A percentile compares a stretch with the other conserved stretches of the same genome.
These are phyloP conservation scores for Dillenia turbinata DNA, from an alignment of 164 flowering plant genomes.

Conservation along the genomic window DNA sequence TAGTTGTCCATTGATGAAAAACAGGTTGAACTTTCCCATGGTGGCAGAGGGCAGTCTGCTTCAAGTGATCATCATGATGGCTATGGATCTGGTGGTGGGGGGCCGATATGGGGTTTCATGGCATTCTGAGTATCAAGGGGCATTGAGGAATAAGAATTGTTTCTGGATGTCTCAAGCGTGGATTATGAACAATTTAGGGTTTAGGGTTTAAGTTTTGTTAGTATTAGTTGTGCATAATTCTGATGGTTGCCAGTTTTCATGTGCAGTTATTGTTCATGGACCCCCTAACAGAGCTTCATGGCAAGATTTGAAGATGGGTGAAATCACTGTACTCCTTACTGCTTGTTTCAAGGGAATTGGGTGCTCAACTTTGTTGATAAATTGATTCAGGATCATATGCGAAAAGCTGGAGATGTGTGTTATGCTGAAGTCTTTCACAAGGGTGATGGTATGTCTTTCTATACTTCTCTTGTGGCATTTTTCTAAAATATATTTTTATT, in stretches of 20 bases:
- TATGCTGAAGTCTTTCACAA: constrained; percentile 96
- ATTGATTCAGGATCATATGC: constrained; percentile 90
- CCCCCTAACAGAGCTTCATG: constrained; percentile 98
- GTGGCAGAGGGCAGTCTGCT: constrained; percentile 83
- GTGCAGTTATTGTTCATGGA: constrained; percentile 81
- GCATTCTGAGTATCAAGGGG: constrained; percentile 91
- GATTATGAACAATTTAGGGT: too few species aligned
- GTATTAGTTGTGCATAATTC: constrained; percentile 2
- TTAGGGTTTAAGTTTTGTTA: too few species aligned
- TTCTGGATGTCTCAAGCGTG: too few species aligned
- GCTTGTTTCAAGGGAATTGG: neutral
- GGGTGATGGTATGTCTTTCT: constrained; percentile 55
- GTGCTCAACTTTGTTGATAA: neutral
- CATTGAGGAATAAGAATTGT: constrained; percentile 1
- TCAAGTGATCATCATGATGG: constrained; percentile 75
- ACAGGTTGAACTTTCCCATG: constrained; percentile 99
- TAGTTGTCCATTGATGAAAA: constrained; percentile 5
- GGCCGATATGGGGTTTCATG: constrained; percentile 56
- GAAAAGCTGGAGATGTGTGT: constrained; percentile 98
- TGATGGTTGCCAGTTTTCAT: constrained; percentile 7
- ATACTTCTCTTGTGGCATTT: neutral
- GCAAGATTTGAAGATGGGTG: constrained; percentile 96
- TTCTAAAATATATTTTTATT: too few species aligned
- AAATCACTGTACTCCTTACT: neutral
- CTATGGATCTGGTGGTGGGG: constrained; percentile 49